phyloP scores from a whole-genome alignment of 164 flowering plant species.

The Stephania cephalantha region DNA sequence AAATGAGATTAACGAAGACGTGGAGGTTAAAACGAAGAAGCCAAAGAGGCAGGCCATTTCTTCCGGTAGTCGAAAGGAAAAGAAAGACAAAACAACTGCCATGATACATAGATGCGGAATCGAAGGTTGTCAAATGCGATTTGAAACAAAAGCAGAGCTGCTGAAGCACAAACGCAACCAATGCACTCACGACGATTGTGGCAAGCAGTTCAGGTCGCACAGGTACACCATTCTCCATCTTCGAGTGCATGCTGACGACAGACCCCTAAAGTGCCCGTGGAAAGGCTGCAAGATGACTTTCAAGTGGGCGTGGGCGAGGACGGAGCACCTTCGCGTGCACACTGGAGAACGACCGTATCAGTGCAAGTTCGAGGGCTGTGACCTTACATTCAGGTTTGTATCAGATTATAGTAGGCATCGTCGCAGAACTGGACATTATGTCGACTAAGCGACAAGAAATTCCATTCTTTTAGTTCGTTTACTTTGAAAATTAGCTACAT shows the following conservation, averaged over 20 bases:
- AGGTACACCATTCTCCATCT: conserved; percentile 59
- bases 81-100: conserved; percentile 16
- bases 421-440: conserved; percentile 76
- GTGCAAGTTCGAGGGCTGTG: conserved; percentile 74
- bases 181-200: conserved; percentile 67
- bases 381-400: conserved; percentile 76
- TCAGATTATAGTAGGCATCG: conserved; percentile 87
- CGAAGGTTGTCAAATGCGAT: conserved; percentile 70
- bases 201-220: conserved; percentile 72
- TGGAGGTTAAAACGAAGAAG: conserved; percentile 18
- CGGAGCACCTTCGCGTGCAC: conserved; percentile 80
- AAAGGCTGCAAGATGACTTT: conserved; percentile 82
- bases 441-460: conserved; percentile 1
- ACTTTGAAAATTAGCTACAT: neutral
- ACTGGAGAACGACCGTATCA: conserved; percentile 86
- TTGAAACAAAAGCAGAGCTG: conserved; percentile 59
- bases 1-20: conserved; percentile 2
- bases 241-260: conserved; percentile 71
- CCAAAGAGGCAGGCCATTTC: conserved; percentile 7
- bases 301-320: conserved; percentile 98
- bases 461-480: neutral
- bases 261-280: conserved; percentile 91
- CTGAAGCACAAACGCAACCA: conserved; percentile 50
- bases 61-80: conserved; percentile 13
- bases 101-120: conserved; percentile 45